phyloP scores from a whole-genome alignment of 2,329 filamentous ascomycete genomes.

The Onygena corvina region DNA sequence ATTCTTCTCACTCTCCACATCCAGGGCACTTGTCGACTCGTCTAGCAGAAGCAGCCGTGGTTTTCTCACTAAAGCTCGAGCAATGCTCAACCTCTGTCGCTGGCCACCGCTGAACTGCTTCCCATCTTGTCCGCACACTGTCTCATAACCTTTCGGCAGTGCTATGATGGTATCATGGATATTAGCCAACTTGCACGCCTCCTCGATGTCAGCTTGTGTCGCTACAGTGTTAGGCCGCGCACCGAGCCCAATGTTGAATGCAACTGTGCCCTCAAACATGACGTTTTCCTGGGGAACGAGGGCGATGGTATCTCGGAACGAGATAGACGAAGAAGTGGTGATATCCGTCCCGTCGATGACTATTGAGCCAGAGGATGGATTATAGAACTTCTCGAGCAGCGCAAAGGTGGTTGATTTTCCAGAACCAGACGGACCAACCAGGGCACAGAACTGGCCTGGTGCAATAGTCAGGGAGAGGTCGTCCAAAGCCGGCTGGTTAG shows the following conservation, averaged over 20 bases:
- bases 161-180: constrained; percentile 56
- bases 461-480: constrained; percentile 46
- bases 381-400: constrained; percentile 45
- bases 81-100: constrained; percentile 47
- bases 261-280: constrained; percentile 38
- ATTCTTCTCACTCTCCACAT: constrained; percentile 41
- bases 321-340: constrained; percentile 26
- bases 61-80: constrained; percentile 44
- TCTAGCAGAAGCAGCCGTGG: constrained; percentile 48
- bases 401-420: constrained; percentile 57
- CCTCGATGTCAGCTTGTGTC: constrained; percentile 50
- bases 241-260: constrained; percentile 38
- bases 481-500: constrained; percentile 46
- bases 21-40: constrained; percentile 49
- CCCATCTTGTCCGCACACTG: constrained; percentile 45
- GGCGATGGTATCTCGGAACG: constrained; percentile 36
- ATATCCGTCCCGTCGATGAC: constrained; percentile 43
- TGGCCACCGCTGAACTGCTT: constrained; percentile 47
- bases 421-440: constrained; percentile 54
- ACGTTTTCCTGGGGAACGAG: constrained; percentile 39
- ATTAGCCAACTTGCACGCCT: constrained; percentile 55
- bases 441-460: constrained; percentile 49
- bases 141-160: constrained; percentile 55
- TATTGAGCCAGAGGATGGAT: constrained; percentile 39
- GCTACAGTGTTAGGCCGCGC: constrained; percentile 43